phyloP scores from a whole-genome alignment of 495 filamentous ascomycete genomes.

The Polyplosphaeria fusca region DNA sequence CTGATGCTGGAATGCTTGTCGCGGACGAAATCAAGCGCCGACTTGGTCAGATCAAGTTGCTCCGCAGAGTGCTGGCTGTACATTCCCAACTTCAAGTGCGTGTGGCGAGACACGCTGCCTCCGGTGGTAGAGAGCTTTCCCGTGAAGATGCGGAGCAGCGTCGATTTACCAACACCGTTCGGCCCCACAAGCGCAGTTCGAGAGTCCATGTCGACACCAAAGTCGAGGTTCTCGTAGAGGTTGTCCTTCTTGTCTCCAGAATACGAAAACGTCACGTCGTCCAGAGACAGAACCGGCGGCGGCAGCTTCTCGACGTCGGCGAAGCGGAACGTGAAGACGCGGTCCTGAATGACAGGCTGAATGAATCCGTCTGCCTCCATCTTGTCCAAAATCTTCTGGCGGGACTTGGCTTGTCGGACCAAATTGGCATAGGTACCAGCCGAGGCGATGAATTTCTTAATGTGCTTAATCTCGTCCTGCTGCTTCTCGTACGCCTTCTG shows the following conservation, averaged over 20 bases:
- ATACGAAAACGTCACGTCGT: constrained; percentile 97
- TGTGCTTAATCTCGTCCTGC: constrained; percentile 97
- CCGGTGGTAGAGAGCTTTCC: constrained; percentile 83
- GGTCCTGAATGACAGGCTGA: constrained; percentile 78
- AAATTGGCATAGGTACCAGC: constrained; percentile 99
- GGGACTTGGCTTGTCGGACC: constrained; percentile 96
- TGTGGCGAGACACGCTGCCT: constrained; percentile 83
- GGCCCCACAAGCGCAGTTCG: constrained; percentile 95
- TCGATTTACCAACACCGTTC: constrained; percentile 99
- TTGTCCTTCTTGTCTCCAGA: constrained; percentile 84
- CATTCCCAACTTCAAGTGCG: constrained; percentile 94
- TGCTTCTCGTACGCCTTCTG: constrained; percentile 98
- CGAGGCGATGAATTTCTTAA: constrained; percentile 99
- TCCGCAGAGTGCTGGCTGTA: constrained; percentile 98
- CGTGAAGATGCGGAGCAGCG: constrained; percentile 94
- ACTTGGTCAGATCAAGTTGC: constrained; percentile 97
- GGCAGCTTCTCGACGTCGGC: constrained; percentile 98
- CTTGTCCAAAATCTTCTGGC: constrained; percentile 99
- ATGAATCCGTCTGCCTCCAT: constrained; percentile 99
- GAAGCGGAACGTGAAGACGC: constrained; percentile 97
- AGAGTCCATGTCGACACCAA: constrained; percentile 99
- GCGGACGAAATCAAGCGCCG: constrained; percentile 92
- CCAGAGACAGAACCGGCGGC: constrained; percentile 92
- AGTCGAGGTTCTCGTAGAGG: constrained; percentile 91
- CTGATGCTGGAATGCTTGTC: constrained; percentile 86